Percentiles rank a stretch among this genome's conserved stretches.
phyloP scores from a whole-genome alignment of 495 filamentous ascomycete genomes.

The Thozetella sp. region DNA sequence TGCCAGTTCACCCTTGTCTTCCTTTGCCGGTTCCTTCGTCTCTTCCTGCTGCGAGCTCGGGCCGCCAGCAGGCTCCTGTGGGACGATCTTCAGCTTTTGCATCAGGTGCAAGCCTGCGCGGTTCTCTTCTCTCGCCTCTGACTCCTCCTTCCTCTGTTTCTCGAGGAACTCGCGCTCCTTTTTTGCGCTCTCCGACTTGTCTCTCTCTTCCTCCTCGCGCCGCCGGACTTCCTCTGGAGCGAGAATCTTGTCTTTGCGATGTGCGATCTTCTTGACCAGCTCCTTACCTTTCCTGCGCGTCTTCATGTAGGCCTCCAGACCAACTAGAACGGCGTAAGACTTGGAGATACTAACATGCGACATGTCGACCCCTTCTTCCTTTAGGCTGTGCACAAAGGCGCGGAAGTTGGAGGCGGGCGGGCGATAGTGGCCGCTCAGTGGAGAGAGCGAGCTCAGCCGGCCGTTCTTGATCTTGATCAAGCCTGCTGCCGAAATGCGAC shows the following conservation, averaged over 20 bases:
- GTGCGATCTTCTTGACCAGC: constrained; percentile 30
- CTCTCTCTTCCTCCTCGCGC: constrained; percentile 39
- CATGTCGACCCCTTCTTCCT: constrained; percentile 78
- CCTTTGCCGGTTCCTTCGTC: constrained; percentile 4
- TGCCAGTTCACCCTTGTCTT: background rate
- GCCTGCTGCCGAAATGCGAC: constrained; percentile 79
- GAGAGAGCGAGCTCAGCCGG: constrained; percentile 56
- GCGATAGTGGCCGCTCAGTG: constrained; percentile 82
- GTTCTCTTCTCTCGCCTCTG: constrained; percentile 36
- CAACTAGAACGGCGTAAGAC: constrained; percentile 79
- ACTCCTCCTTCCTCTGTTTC: constrained; percentile 26
- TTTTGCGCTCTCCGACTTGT: constrained; percentile 52
- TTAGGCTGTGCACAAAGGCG: constrained; percentile 73
- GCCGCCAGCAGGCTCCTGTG: constrained; percentile 19
- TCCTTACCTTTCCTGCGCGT: constrained; percentile 61
- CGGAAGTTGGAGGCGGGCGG: constrained; percentile 80
- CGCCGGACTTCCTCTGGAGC: constrained; percentile 42
- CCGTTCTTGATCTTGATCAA: constrained; percentile 84
- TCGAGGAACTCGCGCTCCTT: constrained; percentile 43
- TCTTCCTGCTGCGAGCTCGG: background rate
- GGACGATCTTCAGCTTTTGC: constrained; percentile 29
- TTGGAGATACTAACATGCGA: constrained; percentile 74
- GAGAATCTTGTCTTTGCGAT: constrained; percentile 34
- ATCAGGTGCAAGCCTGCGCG: constrained; percentile 26
- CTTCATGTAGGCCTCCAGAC: constrained; percentile 77